These are phyloP conservation scores for Daedaleopsis nitida DNA, from an alignment of 768 basidiomycete species.

Conservation along the genomic window DNA sequence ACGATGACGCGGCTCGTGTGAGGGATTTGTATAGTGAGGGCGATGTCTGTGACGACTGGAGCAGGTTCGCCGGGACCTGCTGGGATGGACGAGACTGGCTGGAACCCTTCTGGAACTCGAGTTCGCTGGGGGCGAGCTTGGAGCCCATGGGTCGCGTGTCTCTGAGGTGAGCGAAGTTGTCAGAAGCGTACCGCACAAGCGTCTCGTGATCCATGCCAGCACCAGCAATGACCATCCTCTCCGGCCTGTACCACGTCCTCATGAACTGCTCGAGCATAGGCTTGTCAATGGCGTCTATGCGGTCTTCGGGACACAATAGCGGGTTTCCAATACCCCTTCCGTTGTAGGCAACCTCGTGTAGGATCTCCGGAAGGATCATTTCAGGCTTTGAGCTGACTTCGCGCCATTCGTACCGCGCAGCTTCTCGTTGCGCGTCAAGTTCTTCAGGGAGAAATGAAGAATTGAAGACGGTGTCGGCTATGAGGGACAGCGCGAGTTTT, in stretches of 20 bases:
- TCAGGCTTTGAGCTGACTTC: conserved; percentile 90
- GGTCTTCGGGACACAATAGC: conserved; percentile 83
- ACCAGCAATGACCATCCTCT: conserved; percentile 93
- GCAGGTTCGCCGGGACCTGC: conserved; percentile 57
- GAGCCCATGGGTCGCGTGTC: conserved; percentile 32
- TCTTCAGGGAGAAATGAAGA: conserved; percentile 78
- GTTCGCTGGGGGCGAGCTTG: conserved; percentile 13
- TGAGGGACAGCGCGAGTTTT: conserved; percentile 79
- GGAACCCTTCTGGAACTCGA: not conserved
- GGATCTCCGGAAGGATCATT: conserved; percentile 86
- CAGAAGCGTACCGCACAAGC: conserved; percentile 82
- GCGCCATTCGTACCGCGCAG: conserved; percentile 87
- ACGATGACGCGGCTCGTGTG: conserved; percentile 76
- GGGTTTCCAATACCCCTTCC: conserved; percentile 85
- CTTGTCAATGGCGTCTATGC: conserved; percentile 67
- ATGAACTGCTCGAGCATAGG: conserved; percentile 63
- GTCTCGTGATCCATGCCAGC: conserved; percentile 90
- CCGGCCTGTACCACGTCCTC: conserved; percentile 87
- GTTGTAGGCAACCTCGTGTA: conserved; percentile 86
- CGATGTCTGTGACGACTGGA: conserved; percentile 46
- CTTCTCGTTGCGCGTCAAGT: conserved; percentile 79
- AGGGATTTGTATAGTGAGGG: conserved; percentile 65
- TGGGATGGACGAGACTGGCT: not conserved
- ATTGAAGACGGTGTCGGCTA: conserved; percentile 87
- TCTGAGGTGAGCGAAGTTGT: conserved; percentile 75